Evolutionary conservation across 192 early-diverging fungal species (phyloP), one percentile per base, ranked within the genome.

Genomic region (Umbelopsis vinacea): DNA sequence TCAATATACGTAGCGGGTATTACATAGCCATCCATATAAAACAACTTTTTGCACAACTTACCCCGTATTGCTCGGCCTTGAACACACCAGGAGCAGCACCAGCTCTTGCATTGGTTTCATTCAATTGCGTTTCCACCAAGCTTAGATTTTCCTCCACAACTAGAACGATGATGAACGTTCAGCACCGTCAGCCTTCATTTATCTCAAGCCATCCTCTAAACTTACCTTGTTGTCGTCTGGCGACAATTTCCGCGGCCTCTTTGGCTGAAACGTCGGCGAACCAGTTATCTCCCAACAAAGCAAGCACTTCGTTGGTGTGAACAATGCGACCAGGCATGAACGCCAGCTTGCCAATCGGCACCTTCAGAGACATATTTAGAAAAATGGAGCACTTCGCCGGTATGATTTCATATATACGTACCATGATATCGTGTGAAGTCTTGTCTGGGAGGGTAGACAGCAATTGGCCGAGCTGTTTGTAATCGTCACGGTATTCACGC

Each of bases 271-370:
- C 79, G 71, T 97, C 93, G 6, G 85, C 92, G 74, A 97, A 98
- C 89, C 91, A 97, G 82, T 96, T 95, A 57, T 95, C 95, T n/a
- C 96, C 96, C 43, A 98, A 79, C 43, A 92, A 77, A 0, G 94
- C 93, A 26, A 91, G 75, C 14, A 98, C 86, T 74, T 96, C 94
- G 72, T 98, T 98, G n/a, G 96, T 98, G 75, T 97, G 92, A 29
- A 96, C 81, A 3, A 98, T 52, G 46, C 91, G 84, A 29, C 95
- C 96, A 1, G 91, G 90, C 83, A 94, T 91, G 77, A 96, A 98
- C 0, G 96, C 96, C 29, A 94, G 52, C n/a, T 88, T 90, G 0
- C 95, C 94, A 19, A 96, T 76, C 0, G 94, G 96, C 2, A 98
- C 86, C 89, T 89, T 77, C 40, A 22, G 23, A 40, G 60, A 54